Conservation (phyloP, 331 rosid genomes). For the Dryas integrifolia region DNA sequence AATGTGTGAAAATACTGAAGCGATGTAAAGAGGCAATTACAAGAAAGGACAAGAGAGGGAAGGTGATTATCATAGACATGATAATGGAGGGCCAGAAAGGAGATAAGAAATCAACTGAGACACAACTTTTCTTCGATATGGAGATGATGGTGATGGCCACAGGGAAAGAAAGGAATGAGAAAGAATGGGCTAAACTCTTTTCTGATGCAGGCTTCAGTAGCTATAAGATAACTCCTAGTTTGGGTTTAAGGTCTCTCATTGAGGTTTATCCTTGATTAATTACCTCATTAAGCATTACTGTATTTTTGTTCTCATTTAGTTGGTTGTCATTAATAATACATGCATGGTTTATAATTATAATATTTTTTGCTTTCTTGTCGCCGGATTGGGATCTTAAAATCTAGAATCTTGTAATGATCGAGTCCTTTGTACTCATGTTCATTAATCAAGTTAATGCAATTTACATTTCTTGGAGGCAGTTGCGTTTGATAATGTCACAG, state of each 20-base stretch:
- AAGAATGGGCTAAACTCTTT: slow-evolving; percentile 38
- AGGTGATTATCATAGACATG: slow-evolving; percentile 40
- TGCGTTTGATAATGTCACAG: too few species aligned
- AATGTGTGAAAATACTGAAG: slow-evolving; percentile 41
- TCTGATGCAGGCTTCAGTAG: slow-evolving; percentile 28
- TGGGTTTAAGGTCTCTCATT: slow-evolving; percentile 37
- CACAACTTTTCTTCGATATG: slow-evolving; percentile 37
- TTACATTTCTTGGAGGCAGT: too few species aligned
- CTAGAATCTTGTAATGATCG: too few species aligned
- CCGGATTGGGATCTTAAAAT: too few species aligned
- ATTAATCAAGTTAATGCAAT: too few species aligned
- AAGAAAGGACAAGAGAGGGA: slow-evolving; percentile 31
- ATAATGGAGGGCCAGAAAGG: not conserved
- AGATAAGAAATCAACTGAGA: not conserved
- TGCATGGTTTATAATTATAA: too few species aligned
- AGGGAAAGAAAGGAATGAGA: slow-evolving; percentile 41
- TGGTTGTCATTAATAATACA: too few species aligned
- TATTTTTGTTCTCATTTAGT: too few species aligned
- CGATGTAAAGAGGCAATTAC: slow-evolving; percentile 38
- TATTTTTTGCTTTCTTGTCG: too few species aligned
- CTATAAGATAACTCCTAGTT: slow-evolving; percentile 30
- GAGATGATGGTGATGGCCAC: slow-evolving; percentile 27
- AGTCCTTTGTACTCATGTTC: too few species aligned
- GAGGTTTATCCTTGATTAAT: slow-evolving; percentile 30
- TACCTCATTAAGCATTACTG: too few species aligned